Base-by-base conservation (phyloP, 257 asterid genomes). In the Fraxinus quadrangulata region DNA sequence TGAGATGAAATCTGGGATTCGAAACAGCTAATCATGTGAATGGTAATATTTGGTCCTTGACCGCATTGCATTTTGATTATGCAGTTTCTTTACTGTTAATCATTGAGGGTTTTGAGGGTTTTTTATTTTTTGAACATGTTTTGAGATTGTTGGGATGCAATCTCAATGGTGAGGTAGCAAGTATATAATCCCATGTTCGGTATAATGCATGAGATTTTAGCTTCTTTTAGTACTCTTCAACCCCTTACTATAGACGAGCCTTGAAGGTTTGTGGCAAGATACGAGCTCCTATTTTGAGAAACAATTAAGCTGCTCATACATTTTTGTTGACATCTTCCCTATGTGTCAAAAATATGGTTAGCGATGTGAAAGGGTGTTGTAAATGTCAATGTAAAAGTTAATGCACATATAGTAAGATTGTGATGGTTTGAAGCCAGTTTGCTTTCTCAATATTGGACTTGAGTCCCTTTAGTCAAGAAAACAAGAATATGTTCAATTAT, bases 281-380 rank as follows among this genome's bases (percentile, higher is more conserved):
- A 69, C 67, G 67, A 71, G 81, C 26, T 66, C 34, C 67, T 80
- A 82, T 74, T 28, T 28, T 66, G 66, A 17, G 73, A 74, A 59
- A 34, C 39, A 4, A 34, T 34, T 34, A 6, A 34, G 7, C 7
- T 30, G 2, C 33, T 30, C 3, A 3, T 31, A 31, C 34, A 3
- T 31, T 31, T 1, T 31, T 31, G 5, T 31, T 31, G 5, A 31
- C 34, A 31, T 31, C 34, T 31, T 0, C 1, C 34, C 5, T 3
- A 3, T 31, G 34, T 31, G 34, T 31, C 34, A 31, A 31, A 31
- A 31, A 31, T 31, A 31, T 31, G 34, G 5, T 31, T 0, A 3
- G 4, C 3, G 34, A 31, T 31, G 4, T 31, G 34, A 31, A 31
- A 3, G 34, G 4, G 34, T 31, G 34, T 3, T 31, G 34, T 31